Conservation (phyloP, 495 filamentous ascomycete genomes). For the Trichoderma asperelloides region DNA sequence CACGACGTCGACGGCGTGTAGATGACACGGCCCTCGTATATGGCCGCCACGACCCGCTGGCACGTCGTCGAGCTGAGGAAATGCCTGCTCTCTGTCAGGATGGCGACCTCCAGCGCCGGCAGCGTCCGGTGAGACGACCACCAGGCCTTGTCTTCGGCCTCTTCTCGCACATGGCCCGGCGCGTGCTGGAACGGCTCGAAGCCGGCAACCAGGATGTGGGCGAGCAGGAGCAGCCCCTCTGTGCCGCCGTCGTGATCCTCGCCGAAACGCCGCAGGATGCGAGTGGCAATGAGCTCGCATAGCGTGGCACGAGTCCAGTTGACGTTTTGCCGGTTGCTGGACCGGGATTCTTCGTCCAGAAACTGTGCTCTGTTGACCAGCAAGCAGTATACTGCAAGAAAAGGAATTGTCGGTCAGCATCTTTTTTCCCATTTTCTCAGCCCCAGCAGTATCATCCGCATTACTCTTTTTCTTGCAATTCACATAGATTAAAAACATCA, state of each 20-base stretch:
- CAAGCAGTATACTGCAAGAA: slow-evolving; percentile 47
- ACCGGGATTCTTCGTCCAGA: slow-evolving; percentile 53
- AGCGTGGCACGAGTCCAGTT: slow-evolving; percentile 55
- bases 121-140: slow-evolving; percentile 51
- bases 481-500: too few relatives aligned
- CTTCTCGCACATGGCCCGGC: slow-evolving; percentile 44
- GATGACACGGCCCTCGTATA: slow-evolving; percentile 56
- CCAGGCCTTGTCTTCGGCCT: slow-evolving; percentile 35
- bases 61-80: slow-evolving; percentile 61
- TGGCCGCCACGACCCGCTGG: slow-evolving; percentile 60
- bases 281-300: slow-evolving; percentile 59
- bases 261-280: slow-evolving; percentile 56
- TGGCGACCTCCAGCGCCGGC: slow-evolving; percentile 61
- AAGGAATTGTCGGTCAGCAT: not conserved
- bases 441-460: not conserved
- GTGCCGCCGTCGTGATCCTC: slow-evolving; percentile 54
- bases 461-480: not conserved
- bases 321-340: slow-evolving; percentile 61
- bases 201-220: slow-evolving; percentile 61
- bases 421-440: too few relatives aligned
- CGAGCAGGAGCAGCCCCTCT: slow-evolving; percentile 54
- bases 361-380: slow-evolving; percentile 65
- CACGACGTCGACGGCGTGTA: slow-evolving; percentile 64
- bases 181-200: slow-evolving; percentile 68
- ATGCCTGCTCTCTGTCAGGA: slow-evolving; percentile 56